Evolutionary conservation across 2,329 filamentous ascomycete genomes (phyloP), one percentile per base, ranked within the genome.

Genomic region (Scedosporium minutisporum): DNA sequence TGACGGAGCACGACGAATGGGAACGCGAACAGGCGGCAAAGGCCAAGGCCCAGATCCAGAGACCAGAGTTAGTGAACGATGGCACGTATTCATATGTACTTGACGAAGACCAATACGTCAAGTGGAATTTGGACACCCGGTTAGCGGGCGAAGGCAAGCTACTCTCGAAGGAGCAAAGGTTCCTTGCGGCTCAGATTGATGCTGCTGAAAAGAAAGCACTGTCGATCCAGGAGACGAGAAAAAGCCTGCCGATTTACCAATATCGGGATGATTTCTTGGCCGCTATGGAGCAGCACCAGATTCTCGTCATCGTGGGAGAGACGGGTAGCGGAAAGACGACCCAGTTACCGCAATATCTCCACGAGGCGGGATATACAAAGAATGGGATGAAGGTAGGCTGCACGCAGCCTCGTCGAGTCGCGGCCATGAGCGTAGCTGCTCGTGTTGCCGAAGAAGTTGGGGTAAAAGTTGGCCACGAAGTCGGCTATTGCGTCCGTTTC

Each of bases 241-340:
- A 96, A 71, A 93, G 87, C 66, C 76, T 99, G 44, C 95, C 95
- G 0, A 93, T 97, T 55, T 97, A 93, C 73, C 82, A 87, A 55
- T 97, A 93, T 69, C 84, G 92, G 25, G 88, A 96, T 48, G 82
- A 93, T 66, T 89, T 99, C 62, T 80, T 99, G 23, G 84, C 87
- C n/a, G 95, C 95, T 0, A 80, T 97, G n/a, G 84, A 87, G 41
- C 80, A 96, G 61, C 88, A 93, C 67, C 95, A 97, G 70, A 86
- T 96, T 14, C 76, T 99, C 10, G 91, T 99, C 64, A 88, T 99
- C 62, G 92, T 97, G 1, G 95, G 91, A 71, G 93, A 97, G 74
- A 99, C 95, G 0, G 95, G 95, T 61, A 92, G 87, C 68, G 95
- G 95, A 68, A 99, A 99, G 76, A 96, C 93, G 0, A 99, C 95